phyloP scores from a whole-genome alignment of 2,329 filamentous ascomycete species.

The Claviceps digitariae region DNA sequence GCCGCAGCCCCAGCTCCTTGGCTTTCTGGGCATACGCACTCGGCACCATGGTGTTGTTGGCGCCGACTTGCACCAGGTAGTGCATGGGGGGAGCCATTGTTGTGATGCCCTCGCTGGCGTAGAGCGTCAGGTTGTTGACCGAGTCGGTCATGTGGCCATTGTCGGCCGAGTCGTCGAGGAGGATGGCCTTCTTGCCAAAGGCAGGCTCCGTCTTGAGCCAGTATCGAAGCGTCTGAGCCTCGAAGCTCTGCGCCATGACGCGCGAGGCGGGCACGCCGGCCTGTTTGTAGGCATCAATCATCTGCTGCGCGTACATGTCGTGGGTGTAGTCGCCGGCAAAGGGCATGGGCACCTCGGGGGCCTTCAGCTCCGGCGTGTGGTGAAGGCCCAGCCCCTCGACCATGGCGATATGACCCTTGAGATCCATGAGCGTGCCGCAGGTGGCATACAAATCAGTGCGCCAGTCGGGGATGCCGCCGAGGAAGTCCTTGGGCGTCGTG shows the following conservation, averaged over 20 bases:
- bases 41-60: constrained; percentile 42
- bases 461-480: constrained; percentile 44
- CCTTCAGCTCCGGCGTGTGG: constrained; percentile 57
- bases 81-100: constrained; percentile 51
- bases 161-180: constrained; percentile 50
- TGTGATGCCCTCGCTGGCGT: constrained; percentile 43
- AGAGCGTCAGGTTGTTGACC: constrained; percentile 39
- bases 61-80: constrained; percentile 41
- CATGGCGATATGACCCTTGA: constrained; percentile 48
- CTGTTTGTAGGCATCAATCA: constrained; percentile 45
- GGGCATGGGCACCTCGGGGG: constrained; percentile 56
- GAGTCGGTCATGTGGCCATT: constrained; percentile 37
- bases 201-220: constrained; percentile 49
- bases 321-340: constrained; percentile 52
- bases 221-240: constrained; percentile 50
- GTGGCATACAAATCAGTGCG: constrained; percentile 52
- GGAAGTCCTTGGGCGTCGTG: constrained; percentile 42
- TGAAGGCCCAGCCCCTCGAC: constrained; percentile 44
- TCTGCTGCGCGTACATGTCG: constrained; percentile 48
- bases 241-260: constrained; percentile 53
- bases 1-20: constrained; percentile 46
- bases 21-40: constrained; percentile 48
- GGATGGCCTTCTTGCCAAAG: constrained; percentile 49
- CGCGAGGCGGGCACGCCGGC: constrained; percentile 37
- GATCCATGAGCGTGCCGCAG: constrained; percentile 48